These are phyloP conservation scores for Rhododendron williamsianum DNA, from an alignment of 148 eudicot species.

Conservation along the genomic window DNA sequence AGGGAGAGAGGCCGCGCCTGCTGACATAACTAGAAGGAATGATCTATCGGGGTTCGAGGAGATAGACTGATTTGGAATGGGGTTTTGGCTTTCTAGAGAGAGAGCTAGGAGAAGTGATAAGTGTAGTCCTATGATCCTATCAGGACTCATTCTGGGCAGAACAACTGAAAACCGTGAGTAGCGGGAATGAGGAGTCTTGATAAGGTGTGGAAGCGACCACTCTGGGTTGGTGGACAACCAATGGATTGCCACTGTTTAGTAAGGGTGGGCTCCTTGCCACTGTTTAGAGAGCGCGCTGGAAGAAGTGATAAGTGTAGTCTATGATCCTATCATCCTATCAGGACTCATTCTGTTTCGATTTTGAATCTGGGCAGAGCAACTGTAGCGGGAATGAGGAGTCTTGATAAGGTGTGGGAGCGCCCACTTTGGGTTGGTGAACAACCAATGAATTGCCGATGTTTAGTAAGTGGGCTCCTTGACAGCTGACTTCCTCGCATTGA, in stretches of 20 bases:
- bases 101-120: background rate
- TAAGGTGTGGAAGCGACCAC: slow-evolving; percentile 1
- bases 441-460: background rate
- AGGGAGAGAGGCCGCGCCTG: background rate
- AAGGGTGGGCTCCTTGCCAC: too few species aligned
- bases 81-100: background rate
- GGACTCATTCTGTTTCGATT: background rate
- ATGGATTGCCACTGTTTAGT: background rate
- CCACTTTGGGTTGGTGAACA: background rate
- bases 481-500: background rate
- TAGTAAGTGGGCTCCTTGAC: too few species aligned
- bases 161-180: too few species aligned
- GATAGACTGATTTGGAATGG: background rate
- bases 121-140: background rate
- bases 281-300: background rate
- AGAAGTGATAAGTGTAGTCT: background rate
- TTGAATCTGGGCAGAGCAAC: background rate
- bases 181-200: slow-evolving; percentile 1
- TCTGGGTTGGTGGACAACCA: background rate
- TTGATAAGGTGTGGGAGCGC: slow-evolving; percentile 1
- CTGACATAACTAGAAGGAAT: background rate
- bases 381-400: background rate
- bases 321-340: background rate
- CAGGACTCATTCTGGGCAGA: background rate
- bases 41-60: background rate